Evolutionary conservation across 2,329 filamentous ascomycete genomes (phyloP).

Genomic region (Septoria linicola): DNA sequence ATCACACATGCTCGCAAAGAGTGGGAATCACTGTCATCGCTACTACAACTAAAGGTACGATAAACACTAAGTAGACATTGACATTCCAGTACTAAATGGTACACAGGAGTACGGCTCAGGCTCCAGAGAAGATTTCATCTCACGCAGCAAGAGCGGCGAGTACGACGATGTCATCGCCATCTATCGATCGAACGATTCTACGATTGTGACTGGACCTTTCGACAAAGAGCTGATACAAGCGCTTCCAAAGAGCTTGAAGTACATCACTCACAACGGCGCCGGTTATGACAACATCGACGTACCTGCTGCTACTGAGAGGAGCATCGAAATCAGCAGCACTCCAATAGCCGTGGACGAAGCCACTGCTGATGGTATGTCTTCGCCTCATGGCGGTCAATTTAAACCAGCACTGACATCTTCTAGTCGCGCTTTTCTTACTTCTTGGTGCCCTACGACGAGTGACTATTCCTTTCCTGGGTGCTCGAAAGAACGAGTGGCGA

Average conservation of each 20-base stretch:
- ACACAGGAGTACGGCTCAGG: conserved; percentile 54
- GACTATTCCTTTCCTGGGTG: conserved; percentile 48
- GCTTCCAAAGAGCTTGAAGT: conserved; percentile 46
- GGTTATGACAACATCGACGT: conserved; percentile 42
- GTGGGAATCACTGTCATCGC: conserved; percentile 43
- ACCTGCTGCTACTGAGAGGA: conserved; percentile 35
- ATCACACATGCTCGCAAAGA: conserved; percentile 48
- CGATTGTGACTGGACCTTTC: conserved; percentile 48
- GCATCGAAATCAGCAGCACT: conserved; percentile 48
- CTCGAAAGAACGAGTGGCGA: conserved; percentile 48
- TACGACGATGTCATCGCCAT: conserved; percentile 58
- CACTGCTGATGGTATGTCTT: conserved; percentile 42
- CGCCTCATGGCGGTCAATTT: not conserved
- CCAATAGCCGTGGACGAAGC: conserved; percentile 53
- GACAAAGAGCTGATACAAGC: conserved; percentile 45
- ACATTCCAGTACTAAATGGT: conserved; percentile 10
- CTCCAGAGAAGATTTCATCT: conserved; percentile 56
- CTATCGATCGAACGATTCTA: conserved; percentile 60
- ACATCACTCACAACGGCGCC: conserved; percentile 47
- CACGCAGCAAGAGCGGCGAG: conserved; percentile 54
- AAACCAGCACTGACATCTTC: not conserved
- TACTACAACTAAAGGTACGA: conserved; percentile 36
- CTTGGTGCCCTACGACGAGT: conserved; percentile 53
- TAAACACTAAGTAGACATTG: not conserved
- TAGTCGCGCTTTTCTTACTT: conserved; percentile 51